phyloP scores from a whole-genome alignment of 2,329 filamentous ascomycete genomes.

The Sporothrix sp. region DNA sequence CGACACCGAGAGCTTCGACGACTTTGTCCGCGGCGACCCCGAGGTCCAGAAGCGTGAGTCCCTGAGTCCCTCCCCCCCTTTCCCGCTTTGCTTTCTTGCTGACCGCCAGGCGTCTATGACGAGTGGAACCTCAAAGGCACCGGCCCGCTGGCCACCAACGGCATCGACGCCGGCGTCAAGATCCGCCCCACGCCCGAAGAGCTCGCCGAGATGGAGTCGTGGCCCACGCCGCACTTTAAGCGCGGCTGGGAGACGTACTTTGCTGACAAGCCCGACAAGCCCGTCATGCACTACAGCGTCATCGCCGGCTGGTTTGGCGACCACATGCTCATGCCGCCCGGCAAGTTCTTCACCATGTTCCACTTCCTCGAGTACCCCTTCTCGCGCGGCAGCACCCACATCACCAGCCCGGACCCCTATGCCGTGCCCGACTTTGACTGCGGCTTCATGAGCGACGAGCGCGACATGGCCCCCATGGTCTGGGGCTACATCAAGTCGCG shows the following conservation, averaged over 20 bases:
- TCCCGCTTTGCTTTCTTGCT: neutral
- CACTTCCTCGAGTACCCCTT: conserved; percentile 72
- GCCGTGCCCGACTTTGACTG: conserved; percentile 68
- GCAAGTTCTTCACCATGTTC: conserved; percentile 79
- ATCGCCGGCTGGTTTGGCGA: conserved; percentile 59
- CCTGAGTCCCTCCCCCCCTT: neutral
- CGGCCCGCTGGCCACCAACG: conserved; percentile 66
- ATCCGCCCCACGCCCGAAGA: conserved; percentile 61
- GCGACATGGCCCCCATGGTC: conserved; percentile 76
- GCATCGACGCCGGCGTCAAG: conserved; percentile 73
- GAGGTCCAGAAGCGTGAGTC: conserved; percentile 54
- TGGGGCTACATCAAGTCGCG: conserved; percentile 78
- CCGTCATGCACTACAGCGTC: conserved; percentile 76
- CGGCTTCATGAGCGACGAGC: conserved; percentile 77
- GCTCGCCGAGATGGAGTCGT: conserved; percentile 56
- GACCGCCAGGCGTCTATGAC: conserved; percentile 57
- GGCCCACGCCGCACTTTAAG: conserved; percentile 66
- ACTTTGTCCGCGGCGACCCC: conserved; percentile 66
- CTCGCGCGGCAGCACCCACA: conserved; percentile 62
- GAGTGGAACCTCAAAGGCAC: conserved; percentile 75
- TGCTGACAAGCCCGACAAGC: conserved; percentile 76
- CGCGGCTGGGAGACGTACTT: conserved; percentile 74
- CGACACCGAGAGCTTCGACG: conserved; percentile 67
- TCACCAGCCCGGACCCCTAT: conserved; percentile 62
- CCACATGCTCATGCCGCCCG: conserved; percentile 56